phyloP scores from a whole-genome alignment of 2,329 filamentous ascomycete species.

The Cladosporium sp. region DNA sequence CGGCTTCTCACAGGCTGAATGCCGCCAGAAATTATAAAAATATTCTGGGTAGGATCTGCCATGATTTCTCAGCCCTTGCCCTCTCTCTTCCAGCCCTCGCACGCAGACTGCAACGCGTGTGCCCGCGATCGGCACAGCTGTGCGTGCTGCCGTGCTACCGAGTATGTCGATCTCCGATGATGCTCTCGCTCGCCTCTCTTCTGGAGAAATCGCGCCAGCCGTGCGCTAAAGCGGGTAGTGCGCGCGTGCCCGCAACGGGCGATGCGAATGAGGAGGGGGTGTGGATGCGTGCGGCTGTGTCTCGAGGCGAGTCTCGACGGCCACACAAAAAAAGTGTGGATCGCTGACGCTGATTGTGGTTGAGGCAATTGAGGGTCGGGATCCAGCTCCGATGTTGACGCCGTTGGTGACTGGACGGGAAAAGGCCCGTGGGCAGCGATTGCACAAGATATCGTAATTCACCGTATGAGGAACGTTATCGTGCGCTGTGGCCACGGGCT shows the following conservation, averaged over 20 bases:
- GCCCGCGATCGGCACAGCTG: neutral
- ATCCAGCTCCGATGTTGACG: neutral
- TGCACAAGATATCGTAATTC: neutral
- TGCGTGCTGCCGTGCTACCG: constrained; percentile 1
- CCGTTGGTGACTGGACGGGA: neutral
- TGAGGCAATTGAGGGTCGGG: too few relatives aligned
- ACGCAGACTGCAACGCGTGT: neutral
- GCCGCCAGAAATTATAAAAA: too few relatives aligned
- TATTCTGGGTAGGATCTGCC: too few relatives aligned
- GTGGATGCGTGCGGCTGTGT: neutral
- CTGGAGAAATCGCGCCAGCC: neutral
- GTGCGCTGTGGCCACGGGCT: neutral
- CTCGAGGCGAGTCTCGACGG: neutral
- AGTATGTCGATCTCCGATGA: neutral
- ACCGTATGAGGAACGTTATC: neutral
- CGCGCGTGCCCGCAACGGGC: neutral
- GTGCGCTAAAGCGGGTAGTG: neutral
- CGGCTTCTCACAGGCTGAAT: too few relatives aligned
- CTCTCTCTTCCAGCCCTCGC: too few relatives aligned
- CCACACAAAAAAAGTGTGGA: neutral
- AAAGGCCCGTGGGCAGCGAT: neutral
- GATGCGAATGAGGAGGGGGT: neutral
- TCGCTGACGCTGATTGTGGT: neutral
- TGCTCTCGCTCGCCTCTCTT: too few relatives aligned
- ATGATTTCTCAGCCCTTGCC: too few relatives aligned